These are phyloP conservation scores for Podila clonocystis DNA, from an alignment of 192 early-diverging fungal species.

Conservation along the genomic window DNA sequence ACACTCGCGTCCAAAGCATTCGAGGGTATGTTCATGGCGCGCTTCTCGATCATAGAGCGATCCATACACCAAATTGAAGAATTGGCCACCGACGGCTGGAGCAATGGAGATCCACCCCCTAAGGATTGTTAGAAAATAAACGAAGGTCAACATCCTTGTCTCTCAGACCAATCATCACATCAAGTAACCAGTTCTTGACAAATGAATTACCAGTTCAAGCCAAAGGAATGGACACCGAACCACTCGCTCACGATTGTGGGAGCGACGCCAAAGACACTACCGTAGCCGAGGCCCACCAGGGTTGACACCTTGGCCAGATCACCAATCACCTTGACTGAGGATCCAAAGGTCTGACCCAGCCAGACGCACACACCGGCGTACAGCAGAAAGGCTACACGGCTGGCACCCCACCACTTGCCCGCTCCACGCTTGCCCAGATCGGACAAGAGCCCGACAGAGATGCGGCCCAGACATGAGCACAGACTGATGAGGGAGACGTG, in stretches of 20 bases:
- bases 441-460: conserved; percentile 51
- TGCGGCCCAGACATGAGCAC: conserved; percentile 53
- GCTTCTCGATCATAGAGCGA: conserved; percentile 60
- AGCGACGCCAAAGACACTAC: conserved; percentile 51
- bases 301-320: conserved; percentile 26
- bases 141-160: background rate
- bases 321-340: conserved; percentile 14
- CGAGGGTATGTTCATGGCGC: conserved; percentile 38
- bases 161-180: no score
- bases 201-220: conserved; percentile 48
- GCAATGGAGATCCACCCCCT: conserved; percentile 70
- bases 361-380: conserved; percentile 42
- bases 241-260: conserved; percentile 55
- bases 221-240: conserved; percentile 49
- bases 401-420: conserved; percentile 36
- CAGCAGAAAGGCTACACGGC: conserved; percentile 48
- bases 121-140: conserved; percentile 17
- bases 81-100: conserved; percentile 69
- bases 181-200: background rate
- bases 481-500: conserved; percentile 58
- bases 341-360: conserved; percentile 48
- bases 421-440: conserved; percentile 40
- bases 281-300: conserved; percentile 49
- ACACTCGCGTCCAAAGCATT: conserved; percentile 43
- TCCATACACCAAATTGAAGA: conserved; percentile 72